phyloP scores from a whole-genome alignment of 495 filamentous ascomycete species.

The Parathielavia appendiculata region DNA sequence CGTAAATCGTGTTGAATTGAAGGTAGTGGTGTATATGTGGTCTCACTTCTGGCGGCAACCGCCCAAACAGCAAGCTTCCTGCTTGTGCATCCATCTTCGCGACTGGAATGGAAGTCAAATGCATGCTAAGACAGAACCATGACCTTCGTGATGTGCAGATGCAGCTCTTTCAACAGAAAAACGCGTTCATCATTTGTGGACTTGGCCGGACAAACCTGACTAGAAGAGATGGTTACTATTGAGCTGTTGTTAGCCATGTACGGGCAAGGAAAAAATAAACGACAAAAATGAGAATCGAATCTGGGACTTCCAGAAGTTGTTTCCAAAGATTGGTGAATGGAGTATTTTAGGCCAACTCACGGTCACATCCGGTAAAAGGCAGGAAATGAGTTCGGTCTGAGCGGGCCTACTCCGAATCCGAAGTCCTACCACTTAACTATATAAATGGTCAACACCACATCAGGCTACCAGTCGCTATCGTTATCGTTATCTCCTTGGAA shows the following conservation, averaged over 20 bases:
- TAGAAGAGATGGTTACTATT: no score
- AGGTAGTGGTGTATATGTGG: no score
- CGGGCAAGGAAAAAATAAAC: slow-evolving; percentile 17
- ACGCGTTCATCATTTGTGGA: no score
- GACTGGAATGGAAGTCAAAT: neutral
- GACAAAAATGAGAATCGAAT: slow-evolving; percentile 32
- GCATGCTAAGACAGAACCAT: neutral
- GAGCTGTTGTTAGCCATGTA: neutral
- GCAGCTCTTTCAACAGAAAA: no score
- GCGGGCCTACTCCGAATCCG: slow-evolving; percentile 30
- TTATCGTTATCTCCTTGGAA: neutral
- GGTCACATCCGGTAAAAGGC: slow-evolving; percentile 41
- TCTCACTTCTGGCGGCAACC: no score
- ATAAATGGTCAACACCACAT: slow-evolving; percentile 13
- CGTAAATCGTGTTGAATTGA: no score
- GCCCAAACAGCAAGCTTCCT: no score
- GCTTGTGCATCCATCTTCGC: no score
- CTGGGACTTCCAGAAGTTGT: slow-evolving; percentile 29
- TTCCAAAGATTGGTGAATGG: slow-evolving; percentile 37
- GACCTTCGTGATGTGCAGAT: no score
- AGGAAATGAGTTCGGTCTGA: slow-evolving; percentile 39
- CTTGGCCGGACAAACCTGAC: no score
- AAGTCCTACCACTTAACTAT: neutral
- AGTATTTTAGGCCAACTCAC: slow-evolving; percentile 38
- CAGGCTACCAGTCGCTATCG: neutral